phyloP scores from a whole-genome alignment of 768 basidiomycete genomes.

The Candolleomyces efflorescens region DNA sequence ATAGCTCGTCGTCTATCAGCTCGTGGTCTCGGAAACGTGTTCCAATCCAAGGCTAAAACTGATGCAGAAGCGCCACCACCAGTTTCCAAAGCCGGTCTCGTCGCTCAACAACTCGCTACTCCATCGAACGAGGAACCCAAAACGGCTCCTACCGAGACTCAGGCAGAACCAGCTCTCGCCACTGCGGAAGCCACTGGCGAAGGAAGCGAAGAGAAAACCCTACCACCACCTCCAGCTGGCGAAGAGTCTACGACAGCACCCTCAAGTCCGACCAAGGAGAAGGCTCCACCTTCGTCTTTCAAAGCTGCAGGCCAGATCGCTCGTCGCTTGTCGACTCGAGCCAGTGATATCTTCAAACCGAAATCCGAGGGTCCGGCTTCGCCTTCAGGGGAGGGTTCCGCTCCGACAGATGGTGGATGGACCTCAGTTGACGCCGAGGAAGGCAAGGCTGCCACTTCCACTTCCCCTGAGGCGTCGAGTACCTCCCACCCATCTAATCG shows the following conservation, averaged over 20 bases:
- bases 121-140: neutral
- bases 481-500: neutral
- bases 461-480: neutral
- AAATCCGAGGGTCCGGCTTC: neutral
- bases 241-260: neutral
- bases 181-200: neutral
- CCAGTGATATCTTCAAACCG: neutral
- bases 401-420: neutral
- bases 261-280: neutral
- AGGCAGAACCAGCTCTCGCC: neutral
- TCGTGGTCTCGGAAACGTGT: neutral
- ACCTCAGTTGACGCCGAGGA: neutral
- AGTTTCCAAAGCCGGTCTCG: neutral
- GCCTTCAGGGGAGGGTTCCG: neutral
- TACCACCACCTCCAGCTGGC: neutral
- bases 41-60: neutral
- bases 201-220: neutral
- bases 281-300: neutral
- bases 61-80: neutral
- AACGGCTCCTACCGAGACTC: neutral
- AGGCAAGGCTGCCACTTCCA: neutral
- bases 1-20: neutral
- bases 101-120: neutral
- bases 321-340: neutral
- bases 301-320: neutral